Evolutionary conservation across 768 basidiomycete species (phyloP).

Genomic region (Boletus sp.): DNA sequence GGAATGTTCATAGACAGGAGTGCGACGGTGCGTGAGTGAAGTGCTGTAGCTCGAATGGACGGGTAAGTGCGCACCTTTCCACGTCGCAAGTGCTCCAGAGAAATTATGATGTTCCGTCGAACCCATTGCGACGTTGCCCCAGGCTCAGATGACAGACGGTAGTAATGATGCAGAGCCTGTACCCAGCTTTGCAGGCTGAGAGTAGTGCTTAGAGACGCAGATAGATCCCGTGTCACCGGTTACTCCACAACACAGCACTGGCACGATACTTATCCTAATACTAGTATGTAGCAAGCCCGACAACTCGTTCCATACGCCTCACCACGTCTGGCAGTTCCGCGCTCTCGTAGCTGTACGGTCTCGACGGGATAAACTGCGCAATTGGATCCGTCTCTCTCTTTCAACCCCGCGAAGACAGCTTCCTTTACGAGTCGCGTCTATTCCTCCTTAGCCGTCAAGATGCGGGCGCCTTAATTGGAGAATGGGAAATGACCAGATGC

Average conservation of each 20-base stretch:
- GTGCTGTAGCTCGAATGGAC: background rate
- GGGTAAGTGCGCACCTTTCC: slow-evolving; percentile 64
- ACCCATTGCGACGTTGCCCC: slow-evolving; percentile 15
- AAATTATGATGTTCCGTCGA: slow-evolving; percentile 70
- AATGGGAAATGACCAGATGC: slow-evolving; percentile 46
- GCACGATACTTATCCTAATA: too few species aligned
- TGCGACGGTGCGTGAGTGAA: slow-evolving; percentile 3
- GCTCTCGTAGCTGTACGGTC: slow-evolving; percentile 14
- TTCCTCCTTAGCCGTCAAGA: background rate
- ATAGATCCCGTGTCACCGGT: too few species aligned
- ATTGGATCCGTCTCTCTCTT: slow-evolving; percentile 13
- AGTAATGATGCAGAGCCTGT: too few species aligned
- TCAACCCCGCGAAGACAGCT: slow-evolving; percentile 6
- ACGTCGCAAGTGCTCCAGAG: slow-evolving; percentile 87
- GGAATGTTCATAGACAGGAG: background rate
- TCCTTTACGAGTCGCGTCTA: slow-evolving; percentile 8
- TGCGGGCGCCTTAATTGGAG: slow-evolving; percentile 21
- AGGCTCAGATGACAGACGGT: background rate
- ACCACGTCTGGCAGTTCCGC: slow-evolving; percentile 14
- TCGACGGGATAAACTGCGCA: slow-evolving; percentile 5
- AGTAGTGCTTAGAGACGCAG: too few species aligned
- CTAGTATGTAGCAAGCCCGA: slow-evolving; percentile 6
- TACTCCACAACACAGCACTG: too few species aligned
- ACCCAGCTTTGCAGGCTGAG: too few species aligned
- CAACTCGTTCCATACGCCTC: slow-evolving; percentile 11